Base-by-base conservation (phyloP, 352 stramenopile genomes). In the Globisporangium lucens region DNA sequence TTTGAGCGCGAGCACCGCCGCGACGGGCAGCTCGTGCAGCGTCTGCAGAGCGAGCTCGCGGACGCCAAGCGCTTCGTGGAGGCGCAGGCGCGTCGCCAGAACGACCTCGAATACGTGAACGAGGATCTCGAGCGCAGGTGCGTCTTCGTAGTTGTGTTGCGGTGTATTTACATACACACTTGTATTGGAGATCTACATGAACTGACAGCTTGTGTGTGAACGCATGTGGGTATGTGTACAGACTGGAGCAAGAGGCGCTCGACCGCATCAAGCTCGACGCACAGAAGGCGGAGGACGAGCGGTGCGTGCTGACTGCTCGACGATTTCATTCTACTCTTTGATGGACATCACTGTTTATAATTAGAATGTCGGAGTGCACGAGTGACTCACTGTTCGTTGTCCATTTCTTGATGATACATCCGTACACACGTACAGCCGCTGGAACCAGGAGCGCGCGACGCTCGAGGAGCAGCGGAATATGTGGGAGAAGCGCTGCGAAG, bases 1-100 rank as follows among this genome's bases (percentile, higher is more conserved):
- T 95, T 95, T 75, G 87, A 95, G 75, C 83, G 87, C 57, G 87
- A 95, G 76, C 87, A 93, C 72, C 82, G 87, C 68, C 91, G 90
- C 63, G 87, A 95, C 74, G 85, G 83, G 22, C 87, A 95, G 70
- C 69, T 93, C 46, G 87, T 95, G 53, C 86, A 93, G 71, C 83
- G 88, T 1, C 74, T 93, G 43, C 88, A 95, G 70, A 93, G 89
- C 67, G 88, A 95, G 68, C 76, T 95, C 52, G 77, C 84, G 22
- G 88, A 95, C 63, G 84, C 85, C 64, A 94, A 94, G 79, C 86
- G 85, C 65, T 90, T 93, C 64, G 73, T 94, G 36, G 88, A 94
- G 67, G 85, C 83, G 53, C 88, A 95, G 70, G 86, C 85, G 51
- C 69, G 85, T 10, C 84, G 86, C 55, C 88, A 94, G 71, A 94